Evolutionary conservation across 2,329 filamentous ascomycete species (phyloP).

Genomic region (Pseudocercospora vitis): DNA sequence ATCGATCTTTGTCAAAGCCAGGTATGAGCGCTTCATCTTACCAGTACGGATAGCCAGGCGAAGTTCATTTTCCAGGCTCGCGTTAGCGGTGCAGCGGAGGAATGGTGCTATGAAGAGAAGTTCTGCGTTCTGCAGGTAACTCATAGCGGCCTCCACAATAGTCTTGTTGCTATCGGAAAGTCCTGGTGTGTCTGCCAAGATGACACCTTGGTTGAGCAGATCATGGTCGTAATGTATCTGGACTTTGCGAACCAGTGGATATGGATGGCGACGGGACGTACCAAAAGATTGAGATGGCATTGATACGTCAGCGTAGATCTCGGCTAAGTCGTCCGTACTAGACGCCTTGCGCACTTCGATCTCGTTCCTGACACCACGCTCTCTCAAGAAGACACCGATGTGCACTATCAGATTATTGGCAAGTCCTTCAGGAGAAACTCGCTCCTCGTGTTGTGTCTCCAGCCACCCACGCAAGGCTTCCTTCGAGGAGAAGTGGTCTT

Average conservation of each 20-base stretch:
- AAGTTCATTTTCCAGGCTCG: conserved; percentile 13
- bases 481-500: conserved; percentile 7
- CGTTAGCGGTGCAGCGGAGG: conserved; percentile 14
- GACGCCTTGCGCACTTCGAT: conserved; percentile 9
- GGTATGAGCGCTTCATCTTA: conserved; percentile 16
- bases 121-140: conserved; percentile 18
- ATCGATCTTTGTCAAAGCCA: conserved; percentile 9
- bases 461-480: conserved; percentile 8
- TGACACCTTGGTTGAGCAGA: conserved; percentile 23
- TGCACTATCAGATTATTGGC: conserved; percentile 1
- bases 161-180: conserved; percentile 22
- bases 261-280: conserved; percentile 9
- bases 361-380: conserved; percentile 4
- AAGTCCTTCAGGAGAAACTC: neutral
- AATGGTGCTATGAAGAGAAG: conserved; percentile 15
- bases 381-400: neutral
- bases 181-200: conserved; percentile 27
- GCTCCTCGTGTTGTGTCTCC: neutral
- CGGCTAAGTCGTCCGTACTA: neutral
- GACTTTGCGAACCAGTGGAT: conserved; percentile 21
- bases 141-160: conserved; percentile 20
- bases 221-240: conserved; percentile 14
- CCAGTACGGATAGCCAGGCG: conserved; percentile 11
- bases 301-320: conserved; percentile 5
- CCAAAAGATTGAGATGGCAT: neutral